Conservation (phyloP, 139 green algal genomes). For the Parachlorella kessleri region DNA sequence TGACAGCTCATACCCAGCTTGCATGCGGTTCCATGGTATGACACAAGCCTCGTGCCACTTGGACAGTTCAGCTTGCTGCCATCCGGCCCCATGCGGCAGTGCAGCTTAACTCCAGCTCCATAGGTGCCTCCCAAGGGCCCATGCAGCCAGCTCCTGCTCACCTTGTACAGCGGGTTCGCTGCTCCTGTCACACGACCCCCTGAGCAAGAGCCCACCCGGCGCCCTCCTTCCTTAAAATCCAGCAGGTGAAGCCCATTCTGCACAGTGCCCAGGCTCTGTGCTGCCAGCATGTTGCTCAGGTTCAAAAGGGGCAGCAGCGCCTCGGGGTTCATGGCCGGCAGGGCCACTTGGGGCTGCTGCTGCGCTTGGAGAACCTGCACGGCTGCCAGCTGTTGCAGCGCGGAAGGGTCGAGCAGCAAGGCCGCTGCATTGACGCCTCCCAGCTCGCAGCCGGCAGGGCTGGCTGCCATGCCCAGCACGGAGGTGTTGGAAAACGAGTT, state of each 20-base stretch:
- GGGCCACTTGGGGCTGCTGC: constrained; percentile 1
- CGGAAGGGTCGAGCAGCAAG: not conserved
- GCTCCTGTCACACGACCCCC: not conserved
- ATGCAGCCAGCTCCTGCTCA: not conserved
- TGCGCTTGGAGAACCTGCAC: not conserved
- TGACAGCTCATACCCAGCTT: not conserved
- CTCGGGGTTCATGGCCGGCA: not conserved
- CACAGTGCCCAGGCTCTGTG: not conserved
- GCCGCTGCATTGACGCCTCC: too few relatives aligned
- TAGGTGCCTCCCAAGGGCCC: not conserved
- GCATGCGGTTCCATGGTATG: too few relatives aligned
- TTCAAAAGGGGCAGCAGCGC: constrained; percentile 3
- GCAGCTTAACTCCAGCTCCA: not conserved
- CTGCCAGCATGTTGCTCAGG: constrained; percentile 13
- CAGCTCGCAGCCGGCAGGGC: too few relatives aligned
- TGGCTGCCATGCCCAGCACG: too few relatives aligned
- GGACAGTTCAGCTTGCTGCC: not conserved
- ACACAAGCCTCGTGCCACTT: too few relatives aligned
- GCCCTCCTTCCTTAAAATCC: not conserved
- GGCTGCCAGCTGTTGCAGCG: not conserved
- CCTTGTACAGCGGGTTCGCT: constrained; percentile 53
- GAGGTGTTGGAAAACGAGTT: too few relatives aligned
- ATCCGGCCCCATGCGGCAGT: not conserved
- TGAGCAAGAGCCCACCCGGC: not conserved
- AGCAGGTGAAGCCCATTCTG: not conserved